Conservation (phyloP, 2,329 filamentous ascomycete genomes). For the Plenodomus tracheiphilus region DNA sequence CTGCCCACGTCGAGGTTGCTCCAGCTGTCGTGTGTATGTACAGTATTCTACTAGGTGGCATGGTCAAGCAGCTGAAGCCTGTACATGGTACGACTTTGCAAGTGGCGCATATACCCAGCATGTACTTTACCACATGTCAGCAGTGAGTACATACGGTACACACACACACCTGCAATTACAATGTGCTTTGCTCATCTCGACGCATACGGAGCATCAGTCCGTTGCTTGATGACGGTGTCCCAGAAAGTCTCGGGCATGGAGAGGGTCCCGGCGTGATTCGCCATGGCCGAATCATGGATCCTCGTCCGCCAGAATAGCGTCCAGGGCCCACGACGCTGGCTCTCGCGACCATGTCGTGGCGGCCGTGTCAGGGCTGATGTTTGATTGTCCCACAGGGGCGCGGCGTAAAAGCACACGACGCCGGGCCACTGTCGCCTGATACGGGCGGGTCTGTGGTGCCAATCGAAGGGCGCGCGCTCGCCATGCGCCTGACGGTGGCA, state of each 20-base stretch:
- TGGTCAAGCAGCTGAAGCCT: slow-evolving; percentile 1
- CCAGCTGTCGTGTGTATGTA: too few species aligned
- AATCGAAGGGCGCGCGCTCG: slow-evolving; percentile 20
- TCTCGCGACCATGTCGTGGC: slow-evolving; percentile 17
- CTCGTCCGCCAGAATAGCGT: slow-evolving; percentile 19
- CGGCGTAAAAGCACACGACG: slow-evolving; percentile 19
- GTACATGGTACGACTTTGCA: slow-evolving; percentile 10
- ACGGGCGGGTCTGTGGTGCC: slow-evolving; percentile 13
- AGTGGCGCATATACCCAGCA: neutral
- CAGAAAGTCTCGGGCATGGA: slow-evolving; percentile 8
- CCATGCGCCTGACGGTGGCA: slow-evolving; percentile 8
- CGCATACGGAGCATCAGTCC: neutral
- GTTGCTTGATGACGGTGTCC: neutral
- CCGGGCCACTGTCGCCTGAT: slow-evolving; percentile 14
- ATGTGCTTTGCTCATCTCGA: too few species aligned
- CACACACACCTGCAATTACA: too few species aligned
- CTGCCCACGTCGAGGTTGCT: too few species aligned
- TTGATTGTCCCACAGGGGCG: slow-evolving; percentile 24
- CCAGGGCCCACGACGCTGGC: slow-evolving; percentile 11
- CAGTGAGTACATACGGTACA: too few species aligned
- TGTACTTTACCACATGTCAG: neutral
- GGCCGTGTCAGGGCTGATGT: slow-evolving; percentile 16
- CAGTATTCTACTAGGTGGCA: neutral
- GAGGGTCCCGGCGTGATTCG: slow-evolving; percentile 10
- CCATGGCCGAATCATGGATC: slow-evolving; percentile 2